Conservation (phyloP, 495 filamentous ascomycete species). For the Choiromyces venosus region DNA sequence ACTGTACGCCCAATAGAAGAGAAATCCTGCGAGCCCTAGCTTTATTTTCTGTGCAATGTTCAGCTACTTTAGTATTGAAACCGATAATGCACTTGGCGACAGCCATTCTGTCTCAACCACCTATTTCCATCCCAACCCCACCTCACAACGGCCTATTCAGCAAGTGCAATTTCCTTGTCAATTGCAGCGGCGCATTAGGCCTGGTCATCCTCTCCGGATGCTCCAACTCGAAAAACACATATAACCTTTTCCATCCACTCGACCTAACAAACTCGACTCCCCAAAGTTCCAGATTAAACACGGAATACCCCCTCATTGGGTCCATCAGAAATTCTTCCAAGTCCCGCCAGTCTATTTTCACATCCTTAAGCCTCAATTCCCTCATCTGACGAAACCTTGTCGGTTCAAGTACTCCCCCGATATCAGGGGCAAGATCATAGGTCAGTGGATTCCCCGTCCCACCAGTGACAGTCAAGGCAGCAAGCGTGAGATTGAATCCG, state of each 20-base stretch:
- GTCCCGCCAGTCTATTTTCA: slow-evolving; percentile 8
- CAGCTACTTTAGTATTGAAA: neutral
- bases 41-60: neutral
- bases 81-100: neutral
- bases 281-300: slow-evolving; percentile 12
- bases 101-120: neutral
- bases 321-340: slow-evolving; percentile 9
- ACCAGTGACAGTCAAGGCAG: neutral
- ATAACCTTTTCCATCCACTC: slow-evolving; percentile 9
- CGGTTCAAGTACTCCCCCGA: slow-evolving; percentile 13
- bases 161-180: slow-evolving; percentile 15
- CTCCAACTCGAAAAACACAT: slow-evolving; percentile 21
- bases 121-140: neutral
- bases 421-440: slow-evolving; percentile 13
- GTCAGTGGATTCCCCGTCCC: slow-evolving; percentile 12
- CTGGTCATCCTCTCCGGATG: slow-evolving; percentile 11
- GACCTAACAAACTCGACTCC: slow-evolving; percentile 5
- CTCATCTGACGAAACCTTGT: neutral
- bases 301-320: slow-evolving; percentile 5
- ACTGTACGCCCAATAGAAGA: neutral
- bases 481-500: slow-evolving; percentile 3
- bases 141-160: neutral
- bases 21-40: neutral
- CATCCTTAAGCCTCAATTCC: slow-evolving; percentile 11
- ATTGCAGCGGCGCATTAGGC: slow-evolving; percentile 1